Base-by-base conservation (phyloP, 2,329 filamentous ascomycete genomes). In the Bisporella sp. region DNA sequence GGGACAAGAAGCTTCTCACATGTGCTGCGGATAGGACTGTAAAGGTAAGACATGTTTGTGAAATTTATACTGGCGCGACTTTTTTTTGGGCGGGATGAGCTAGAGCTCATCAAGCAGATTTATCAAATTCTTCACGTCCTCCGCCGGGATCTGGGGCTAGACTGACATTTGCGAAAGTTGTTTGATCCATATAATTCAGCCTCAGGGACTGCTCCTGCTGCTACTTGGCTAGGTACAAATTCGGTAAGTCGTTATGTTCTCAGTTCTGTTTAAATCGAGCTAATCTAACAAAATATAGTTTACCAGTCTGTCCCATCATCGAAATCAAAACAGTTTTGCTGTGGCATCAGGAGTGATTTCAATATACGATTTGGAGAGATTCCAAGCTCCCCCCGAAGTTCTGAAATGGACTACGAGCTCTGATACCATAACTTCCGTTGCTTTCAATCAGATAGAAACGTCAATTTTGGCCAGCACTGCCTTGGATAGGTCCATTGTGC, bases 381-480 rank as follows among this genome's bases (percentile, higher is more conserved):
- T 89, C 51, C 89, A 86, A 31, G 84, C 87, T 0, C 87, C 90
- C 1, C 84, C 87, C 5, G 89, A 96, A 68, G 85, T 87, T 29
- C 76, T 96, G 11, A 78, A 82, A 55, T 96, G 91, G 89, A 92
- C 92, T 4, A 93, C 87, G 5, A 82, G 85, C 7, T 84, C 88
- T 52, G 93, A 96, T 68, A 97, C 93, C 4, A 93, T 97, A 69
- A 95, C 82, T 41, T 79, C 86, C 9, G 79, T 96, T 51, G 79
- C 87, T 41, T 95, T 97, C 73, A 99, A 97, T 71, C 86, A 95
- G 65, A 87, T 88, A 37, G 93, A 99, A 72, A 96, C 92, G 0
- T 95, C 89, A 0, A 81, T 99, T 41, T 74, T 99, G 31, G 93
- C 84, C 6, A 93, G 89, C 0, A 85, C 86, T 54, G 89, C 87